Conservation (phyloP, 768 basidiomycete species). For the Leucosporidium scottii region DNA sequence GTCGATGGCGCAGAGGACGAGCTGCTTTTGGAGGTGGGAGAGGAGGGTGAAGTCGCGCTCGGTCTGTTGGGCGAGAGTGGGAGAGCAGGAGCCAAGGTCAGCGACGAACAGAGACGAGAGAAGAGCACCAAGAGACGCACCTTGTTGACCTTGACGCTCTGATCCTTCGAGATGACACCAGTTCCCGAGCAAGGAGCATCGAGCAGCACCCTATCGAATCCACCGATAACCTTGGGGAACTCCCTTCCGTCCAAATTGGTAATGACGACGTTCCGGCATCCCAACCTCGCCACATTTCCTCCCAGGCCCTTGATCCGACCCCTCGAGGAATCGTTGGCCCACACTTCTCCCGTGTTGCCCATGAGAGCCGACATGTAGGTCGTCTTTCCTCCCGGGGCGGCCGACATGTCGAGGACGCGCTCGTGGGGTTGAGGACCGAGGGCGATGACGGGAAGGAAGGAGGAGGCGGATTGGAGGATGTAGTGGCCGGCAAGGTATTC, state of each 20-base stretch:
- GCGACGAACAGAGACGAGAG: not conserved
- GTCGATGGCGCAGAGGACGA: constrained; percentile 96
- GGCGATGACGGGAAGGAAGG: constrained; percentile 97
- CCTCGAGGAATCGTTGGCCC: constrained; percentile 95
- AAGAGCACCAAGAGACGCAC: constrained; percentile 47
- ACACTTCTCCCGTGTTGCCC: constrained; percentile 95
- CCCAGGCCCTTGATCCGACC: constrained; percentile 89
- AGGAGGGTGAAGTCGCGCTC: constrained; percentile 92
- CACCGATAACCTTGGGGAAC: constrained; percentile 98
- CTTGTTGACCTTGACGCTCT: constrained; percentile 97
- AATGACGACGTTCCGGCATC: constrained; percentile 95
- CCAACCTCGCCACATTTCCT: constrained; percentile 91
- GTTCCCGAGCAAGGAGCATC: constrained; percentile 98
- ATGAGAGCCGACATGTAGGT: constrained; percentile 95
- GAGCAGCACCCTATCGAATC: constrained; percentile 91
- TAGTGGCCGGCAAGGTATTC: constrained; percentile 99
- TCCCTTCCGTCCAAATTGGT: constrained; percentile 96
- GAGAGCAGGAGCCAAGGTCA: too few species aligned
- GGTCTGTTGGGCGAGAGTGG: constrained; percentile 50
- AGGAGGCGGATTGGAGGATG: constrained; percentile 98
- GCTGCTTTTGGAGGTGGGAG: constrained; percentile 96
- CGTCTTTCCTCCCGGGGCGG: constrained; percentile 95
- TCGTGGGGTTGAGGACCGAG: constrained; percentile 87
- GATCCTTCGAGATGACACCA: constrained; percentile 95
- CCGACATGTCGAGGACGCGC: constrained; percentile 95